Base-by-base conservation (phyloP, 306 rosid genomes). In the Lathyrus oleraceus region DNA sequence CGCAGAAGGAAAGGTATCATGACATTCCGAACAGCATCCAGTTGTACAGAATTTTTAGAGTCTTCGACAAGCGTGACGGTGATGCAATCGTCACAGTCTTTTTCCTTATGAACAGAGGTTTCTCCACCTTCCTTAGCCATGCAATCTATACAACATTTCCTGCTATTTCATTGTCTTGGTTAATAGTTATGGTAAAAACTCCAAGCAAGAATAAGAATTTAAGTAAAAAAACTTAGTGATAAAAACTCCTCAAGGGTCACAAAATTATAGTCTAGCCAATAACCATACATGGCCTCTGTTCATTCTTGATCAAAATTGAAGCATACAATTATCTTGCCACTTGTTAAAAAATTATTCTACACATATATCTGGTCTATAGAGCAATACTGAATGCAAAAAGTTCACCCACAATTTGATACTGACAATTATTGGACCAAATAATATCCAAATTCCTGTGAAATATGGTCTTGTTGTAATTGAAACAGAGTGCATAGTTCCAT, bases 1-100 rank as follows among this genome's bases (percentile, higher is more conserved):
- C 77, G 81, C 11, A 91, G 88, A 79, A 95, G 82, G 78, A 74
- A 71, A 42, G 96, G 97, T 76, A 89, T 78, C 84, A 95, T 43
- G n/a, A 36, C 40, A 61, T 81, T 87, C 42, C 67, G 88, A 78
- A 87, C 82, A 40, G 28, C 53, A 62, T 85, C 91, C 76, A 95
- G 81, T 60, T 69, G 85, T 71, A 81, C 39, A 35, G 85, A 48
- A 65, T 73, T 78, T 44, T 57, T 83, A 27, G 83, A 66, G 63
- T 74, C 78, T 64, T 89, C 92, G 61, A 78, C 76, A 43, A 94
- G 16, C 49, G 81, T 47, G 15, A 87, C 84, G 11, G 79, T 75
- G 52, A 95, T 84, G 86, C 97, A 94, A 82, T 80, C 81, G 57
- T 70, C 65, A 44, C 71, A 79, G 48, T 67, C 77, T 17, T 39